Conservation (phyloP, 2,329 filamentous ascomycete species). For the Intubia oerlemansii region DNA sequence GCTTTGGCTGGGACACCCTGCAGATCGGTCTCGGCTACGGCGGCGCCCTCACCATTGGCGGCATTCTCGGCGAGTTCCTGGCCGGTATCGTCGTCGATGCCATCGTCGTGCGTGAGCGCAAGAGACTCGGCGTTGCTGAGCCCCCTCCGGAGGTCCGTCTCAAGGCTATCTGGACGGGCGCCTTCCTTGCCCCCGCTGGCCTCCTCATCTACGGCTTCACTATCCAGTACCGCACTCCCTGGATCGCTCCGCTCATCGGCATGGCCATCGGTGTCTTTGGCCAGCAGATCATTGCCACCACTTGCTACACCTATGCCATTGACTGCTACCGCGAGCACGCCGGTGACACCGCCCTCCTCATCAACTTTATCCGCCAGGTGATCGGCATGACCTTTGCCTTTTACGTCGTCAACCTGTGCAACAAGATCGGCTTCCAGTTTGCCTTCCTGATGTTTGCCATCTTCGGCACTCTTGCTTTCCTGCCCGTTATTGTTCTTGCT, state of each 20-base stretch:
- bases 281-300: conserved; percentile 6
- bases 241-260: conserved; percentile 2
- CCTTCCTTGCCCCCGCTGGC: conserved; percentile 4
- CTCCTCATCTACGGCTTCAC: conserved; percentile 5
- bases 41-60: conserved; percentile 5
- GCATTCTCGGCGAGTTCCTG: conserved; percentile 5
- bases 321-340: no score
- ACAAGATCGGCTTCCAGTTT: no score
- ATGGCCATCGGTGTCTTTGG: conserved; percentile 4
- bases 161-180: conserved; percentile 2
- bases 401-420: no score
- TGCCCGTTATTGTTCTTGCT: no score
- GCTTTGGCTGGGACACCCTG: conserved; percentile 4
- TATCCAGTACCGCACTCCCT: conserved; percentile 2
- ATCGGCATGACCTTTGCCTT: no score
- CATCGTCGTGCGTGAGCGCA: conserved; percentile 2
- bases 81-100: conserved; percentile 6
- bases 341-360: no score
- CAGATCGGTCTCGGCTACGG: conserved; percentile 5
- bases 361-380: no score
- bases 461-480: no score
- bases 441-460: no score
- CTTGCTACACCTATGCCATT: no score
- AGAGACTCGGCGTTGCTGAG: no score
- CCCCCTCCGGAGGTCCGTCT: conserved; percentile 7